A percentile compares a stretch with the other conserved stretches of the same genome.
Evolutionary conservation across 2,329 filamentous ascomycete species (phyloP).

Genomic region (Neopestalotiopsis clavispora): DNA sequence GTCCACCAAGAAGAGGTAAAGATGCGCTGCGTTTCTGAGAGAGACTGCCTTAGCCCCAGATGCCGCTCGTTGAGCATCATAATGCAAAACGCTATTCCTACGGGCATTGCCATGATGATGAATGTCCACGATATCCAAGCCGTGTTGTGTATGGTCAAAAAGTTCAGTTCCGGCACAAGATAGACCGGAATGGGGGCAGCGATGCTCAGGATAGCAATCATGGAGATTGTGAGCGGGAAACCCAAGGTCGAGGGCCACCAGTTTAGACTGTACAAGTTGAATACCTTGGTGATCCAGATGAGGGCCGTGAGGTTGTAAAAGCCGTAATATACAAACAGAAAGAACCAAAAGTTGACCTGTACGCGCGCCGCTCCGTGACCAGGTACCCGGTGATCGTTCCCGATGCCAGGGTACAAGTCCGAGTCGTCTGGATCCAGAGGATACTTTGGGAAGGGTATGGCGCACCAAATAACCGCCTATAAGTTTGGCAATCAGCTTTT

Average conservation of each 20-base stretch:
- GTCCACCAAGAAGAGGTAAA: constrained; percentile 72
- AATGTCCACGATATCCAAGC: constrained; percentile 74
- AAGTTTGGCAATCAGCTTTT: neutral
- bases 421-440: constrained; percentile 52
- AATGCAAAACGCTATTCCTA: constrained; percentile 68
- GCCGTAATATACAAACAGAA: constrained; percentile 71
- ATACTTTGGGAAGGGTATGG: constrained; percentile 69
- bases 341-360: constrained; percentile 74
- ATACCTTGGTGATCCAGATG: constrained; percentile 74
- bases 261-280: constrained; percentile 73
- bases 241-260: constrained; percentile 72
- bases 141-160: constrained; percentile 66
- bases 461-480: constrained; percentile 68
- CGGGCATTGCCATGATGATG: constrained; percentile 71
- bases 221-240: constrained; percentile 66
- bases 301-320: constrained; percentile 71
- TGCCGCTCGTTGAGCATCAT: constrained; percentile 68
- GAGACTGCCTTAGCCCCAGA: constrained; percentile 61
- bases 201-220: constrained; percentile 66
- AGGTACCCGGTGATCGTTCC: constrained; percentile 49
- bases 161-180: constrained; percentile 55
- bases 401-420: constrained; percentile 31
- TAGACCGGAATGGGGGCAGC: constrained; percentile 65
- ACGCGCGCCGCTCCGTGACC: constrained; percentile 69
- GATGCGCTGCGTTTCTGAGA: constrained; percentile 71